A percentile compares a stretch with the other conserved stretches of the same genome.
phyloP scores from a whole-genome alignment of 2,329 filamentous ascomycete species.

The Trichocomaceae sp. region DNA sequence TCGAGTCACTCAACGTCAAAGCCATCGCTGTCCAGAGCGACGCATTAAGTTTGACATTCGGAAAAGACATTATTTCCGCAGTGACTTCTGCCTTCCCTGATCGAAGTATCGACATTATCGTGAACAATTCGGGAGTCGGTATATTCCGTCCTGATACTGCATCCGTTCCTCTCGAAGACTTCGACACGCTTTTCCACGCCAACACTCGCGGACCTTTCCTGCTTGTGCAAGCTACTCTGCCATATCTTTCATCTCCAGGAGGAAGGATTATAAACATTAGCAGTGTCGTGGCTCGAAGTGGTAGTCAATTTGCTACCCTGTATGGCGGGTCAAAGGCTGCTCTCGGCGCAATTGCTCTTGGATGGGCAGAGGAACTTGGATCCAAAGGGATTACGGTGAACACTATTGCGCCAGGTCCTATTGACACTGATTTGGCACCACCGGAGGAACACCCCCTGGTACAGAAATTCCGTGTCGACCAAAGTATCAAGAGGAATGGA shows the following conservation, averaged over 20 bases:
- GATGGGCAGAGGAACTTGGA: conserved; percentile 1
- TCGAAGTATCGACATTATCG: conserved; percentile 17
- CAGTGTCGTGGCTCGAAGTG: conserved; percentile 16
- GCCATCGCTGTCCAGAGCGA: neutral
- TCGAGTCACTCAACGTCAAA: neutral
- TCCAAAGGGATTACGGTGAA: conserved; percentile 1
- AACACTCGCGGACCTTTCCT: conserved; percentile 2
- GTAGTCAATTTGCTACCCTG: conserved; percentile 12
- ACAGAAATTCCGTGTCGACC: neutral
- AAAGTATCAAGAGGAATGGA: conserved; percentile 8
- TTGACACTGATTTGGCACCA: conserved; percentile 1
- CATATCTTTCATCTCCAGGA: neutral
- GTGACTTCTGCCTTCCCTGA: conserved; percentile 9
- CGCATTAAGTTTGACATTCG: neutral
- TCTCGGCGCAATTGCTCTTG: neutral
- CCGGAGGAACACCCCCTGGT: conserved; percentile 2
- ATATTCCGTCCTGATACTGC: conserved; percentile 10
- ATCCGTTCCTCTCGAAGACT: conserved; percentile 10
- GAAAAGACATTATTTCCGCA: no score
- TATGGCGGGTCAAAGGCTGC: conserved; percentile 3
- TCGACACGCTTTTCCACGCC: neutral
- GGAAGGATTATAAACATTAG: conserved; percentile 11
- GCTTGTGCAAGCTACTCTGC: conserved; percentile 4
- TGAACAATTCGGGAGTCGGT: conserved; percentile 17
- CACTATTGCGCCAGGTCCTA: conserved; percentile 1